Conservation (phyloP, 176 grass and related monocot species). For the Phoenix dactylifera region DNA sequence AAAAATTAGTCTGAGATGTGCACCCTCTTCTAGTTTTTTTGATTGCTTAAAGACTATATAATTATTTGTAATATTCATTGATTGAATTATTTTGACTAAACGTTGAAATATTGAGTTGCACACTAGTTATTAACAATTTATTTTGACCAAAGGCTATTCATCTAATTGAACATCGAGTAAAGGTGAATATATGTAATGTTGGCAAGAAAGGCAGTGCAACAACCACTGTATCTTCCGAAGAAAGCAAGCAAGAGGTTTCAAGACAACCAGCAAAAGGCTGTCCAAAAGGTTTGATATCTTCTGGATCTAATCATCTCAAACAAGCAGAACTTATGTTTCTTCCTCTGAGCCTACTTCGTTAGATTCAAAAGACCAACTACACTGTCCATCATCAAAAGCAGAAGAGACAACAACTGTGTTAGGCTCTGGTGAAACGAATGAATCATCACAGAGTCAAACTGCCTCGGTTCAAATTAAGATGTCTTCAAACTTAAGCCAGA, state of each 20-base stretch:
- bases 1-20: too few species aligned
- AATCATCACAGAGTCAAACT: constrained; percentile 28
- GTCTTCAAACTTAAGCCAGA: constrained; percentile 49
- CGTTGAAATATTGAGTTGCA: too few species aligned
- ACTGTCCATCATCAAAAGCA: constrained; percentile 35
- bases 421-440: constrained; percentile 38
- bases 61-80: too few species aligned
- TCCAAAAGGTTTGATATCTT: constrained; percentile 34
- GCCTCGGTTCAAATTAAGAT: constrained; percentile 35
- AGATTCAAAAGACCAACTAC: constrained; percentile 30
- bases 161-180: too few species aligned
- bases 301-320: constrained; percentile 45
- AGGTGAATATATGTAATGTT: too few species aligned
- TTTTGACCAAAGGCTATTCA: too few species aligned
- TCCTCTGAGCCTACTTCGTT: constrained; percentile 36
- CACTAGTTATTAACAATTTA: too few species aligned
- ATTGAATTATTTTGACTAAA: too few species aligned
- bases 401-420: constrained; percentile 19
- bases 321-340: constrained; percentile 34
- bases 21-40: too few species aligned
- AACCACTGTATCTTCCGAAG: constrained; percentile 13
- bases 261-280: constrained; percentile 52
- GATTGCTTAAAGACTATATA: too few species aligned
- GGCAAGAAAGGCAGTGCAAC: too few species aligned
- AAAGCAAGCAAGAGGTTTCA: constrained; percentile 31